phyloP scores from a whole-genome alignment of 805 yeast genomes.

The Metschnikowia baotianmanensis region DNA sequence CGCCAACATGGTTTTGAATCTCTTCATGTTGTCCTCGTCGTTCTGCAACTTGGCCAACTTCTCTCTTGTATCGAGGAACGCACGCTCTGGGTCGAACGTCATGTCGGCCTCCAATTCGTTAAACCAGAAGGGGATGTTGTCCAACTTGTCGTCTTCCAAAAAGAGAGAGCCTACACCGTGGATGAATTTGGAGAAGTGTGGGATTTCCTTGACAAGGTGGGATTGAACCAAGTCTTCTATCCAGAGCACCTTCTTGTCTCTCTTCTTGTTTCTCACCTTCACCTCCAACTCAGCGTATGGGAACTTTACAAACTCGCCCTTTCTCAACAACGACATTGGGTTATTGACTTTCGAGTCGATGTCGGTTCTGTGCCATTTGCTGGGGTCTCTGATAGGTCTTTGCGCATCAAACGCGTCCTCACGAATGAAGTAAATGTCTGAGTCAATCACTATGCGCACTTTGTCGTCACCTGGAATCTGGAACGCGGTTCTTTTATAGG shows the following conservation, averaged over 20 bases:
- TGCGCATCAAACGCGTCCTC: slow-evolving; percentile 85
- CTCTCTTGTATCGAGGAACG: slow-evolving; percentile 62
- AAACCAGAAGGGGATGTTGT: slow-evolving; percentile 91
- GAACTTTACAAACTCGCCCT: slow-evolving; percentile 80
- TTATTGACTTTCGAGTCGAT: slow-evolving; percentile 73
- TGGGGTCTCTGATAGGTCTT: slow-evolving; percentile 87
- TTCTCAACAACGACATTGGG: slow-evolving; percentile 71
- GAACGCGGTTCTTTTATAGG: slow-evolving; percentile 90
- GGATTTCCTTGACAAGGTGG: slow-evolving; percentile 88
- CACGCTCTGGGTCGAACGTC: slow-evolving; percentile 74
- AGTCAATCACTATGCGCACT: slow-evolving; percentile 85
- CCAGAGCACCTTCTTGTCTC: slow-evolving; percentile 62
- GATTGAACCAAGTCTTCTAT: slow-evolving; percentile 73
- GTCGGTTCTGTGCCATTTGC: slow-evolving; percentile 88
- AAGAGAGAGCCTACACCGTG: slow-evolving; percentile 90
- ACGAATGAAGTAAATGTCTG: slow-evolving; percentile 81
- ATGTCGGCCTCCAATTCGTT: slow-evolving; percentile 68
- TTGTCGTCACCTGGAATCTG: slow-evolving; percentile 98
- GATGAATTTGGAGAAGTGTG: slow-evolving; percentile 86
- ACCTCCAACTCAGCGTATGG: slow-evolving; percentile 90
- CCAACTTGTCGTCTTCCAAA: slow-evolving; percentile 87
- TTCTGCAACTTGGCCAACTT: slow-evolving; percentile 48
- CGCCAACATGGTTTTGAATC: slow-evolving; percentile 40
- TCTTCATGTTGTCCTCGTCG: slow-evolving; percentile 45
- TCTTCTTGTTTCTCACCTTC: slow-evolving; percentile 51